Evolutionary conservation across 257 asterid species (phyloP).

Genomic region (Fraxinus americana): DNA sequence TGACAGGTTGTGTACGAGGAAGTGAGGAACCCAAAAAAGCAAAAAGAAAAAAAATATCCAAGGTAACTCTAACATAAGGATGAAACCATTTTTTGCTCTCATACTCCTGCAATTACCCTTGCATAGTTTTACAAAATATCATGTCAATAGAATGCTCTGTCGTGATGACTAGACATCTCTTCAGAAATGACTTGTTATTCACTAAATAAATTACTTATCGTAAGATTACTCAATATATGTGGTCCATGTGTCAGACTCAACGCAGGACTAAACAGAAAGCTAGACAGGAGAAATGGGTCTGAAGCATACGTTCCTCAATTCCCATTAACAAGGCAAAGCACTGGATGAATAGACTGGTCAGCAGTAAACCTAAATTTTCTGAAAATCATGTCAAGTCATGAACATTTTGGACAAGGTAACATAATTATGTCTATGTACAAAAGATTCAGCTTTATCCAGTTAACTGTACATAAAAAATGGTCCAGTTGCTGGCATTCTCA

Average conservation of each 20-base stretch:
- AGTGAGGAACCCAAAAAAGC: not conserved
- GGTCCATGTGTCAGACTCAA: not conserved
- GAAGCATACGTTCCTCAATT: constrained; percentile 15
- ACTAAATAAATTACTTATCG: too few species aligned
- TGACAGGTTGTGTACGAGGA: constrained; percentile 1
- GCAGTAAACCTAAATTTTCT: not conserved
- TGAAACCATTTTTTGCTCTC: constrained; percentile 5
- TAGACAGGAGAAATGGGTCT: not conserved
- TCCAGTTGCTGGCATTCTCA: constrained; percentile 6
- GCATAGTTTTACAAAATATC: not conserved
- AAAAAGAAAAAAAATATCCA: not conserved
- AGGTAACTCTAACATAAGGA: not conserved
- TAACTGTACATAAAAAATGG: not conserved
- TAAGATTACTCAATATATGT: too few species aligned
- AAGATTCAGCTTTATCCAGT: constrained; percentile 6
- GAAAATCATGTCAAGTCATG: not conserved
- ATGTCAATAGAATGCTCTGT: not conserved
- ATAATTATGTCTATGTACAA: constrained; percentile 2
- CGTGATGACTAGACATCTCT: not conserved
- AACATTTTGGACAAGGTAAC: constrained; percentile 1
- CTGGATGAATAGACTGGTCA: not conserved
- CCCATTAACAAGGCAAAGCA: not conserved
- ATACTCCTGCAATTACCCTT: not conserved
- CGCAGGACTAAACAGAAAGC: not conserved
- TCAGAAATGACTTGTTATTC: not conserved